Evolutionary conservation across 306 rosid genomes (phyloP).

Genomic region (Vigna angularis): DNA sequence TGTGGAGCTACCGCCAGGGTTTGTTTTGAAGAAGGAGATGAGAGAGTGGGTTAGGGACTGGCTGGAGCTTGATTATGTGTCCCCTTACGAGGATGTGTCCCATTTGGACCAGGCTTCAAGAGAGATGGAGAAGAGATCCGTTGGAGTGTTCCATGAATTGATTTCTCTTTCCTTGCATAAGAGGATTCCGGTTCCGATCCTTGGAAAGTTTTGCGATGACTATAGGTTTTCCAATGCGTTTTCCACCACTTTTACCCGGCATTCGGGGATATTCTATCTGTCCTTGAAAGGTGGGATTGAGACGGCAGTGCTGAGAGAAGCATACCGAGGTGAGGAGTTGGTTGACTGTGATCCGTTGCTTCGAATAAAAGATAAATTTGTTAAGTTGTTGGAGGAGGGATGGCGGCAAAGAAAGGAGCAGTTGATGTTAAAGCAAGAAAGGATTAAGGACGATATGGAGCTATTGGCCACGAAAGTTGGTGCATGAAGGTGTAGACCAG

Average conservation of each 20-base stretch:
- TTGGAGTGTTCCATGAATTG: conserved; percentile 58
- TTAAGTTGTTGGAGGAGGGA: conserved; percentile 83
- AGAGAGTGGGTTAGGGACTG: conserved; percentile 96
- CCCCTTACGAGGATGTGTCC: conserved; percentile 73
- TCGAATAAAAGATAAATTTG: conserved; percentile 70
- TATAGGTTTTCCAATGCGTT: conserved; percentile 83
- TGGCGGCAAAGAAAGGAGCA: conserved; percentile 66
- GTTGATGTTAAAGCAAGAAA: conserved; percentile 56
- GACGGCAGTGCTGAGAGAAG: conserved; percentile 82
- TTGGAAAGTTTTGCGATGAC: conserved; percentile 82
- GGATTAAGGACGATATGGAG: conserved; percentile 57
- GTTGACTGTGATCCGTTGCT: conserved; percentile 79
- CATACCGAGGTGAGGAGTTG: conserved; percentile 64
- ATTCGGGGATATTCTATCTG: conserved; percentile 81
- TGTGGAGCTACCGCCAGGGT: conserved; percentile 72
- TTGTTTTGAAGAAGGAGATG: conserved; percentile 83
- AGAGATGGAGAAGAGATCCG: conserved; percentile 65
- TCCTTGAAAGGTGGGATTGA: conserved; percentile 90
- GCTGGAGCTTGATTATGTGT: conserved; percentile 80
- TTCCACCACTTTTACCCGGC: conserved; percentile 76
- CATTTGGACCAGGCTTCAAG: conserved; percentile 70
- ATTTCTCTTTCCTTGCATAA: conserved; percentile 71
- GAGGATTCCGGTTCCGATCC: conserved; percentile 81
- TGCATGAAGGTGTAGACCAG: conserved; percentile 2
- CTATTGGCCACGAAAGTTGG: conserved; percentile 46